Evolutionary conservation across 306 rosid genomes (phyloP), one percentile per base, ranked within the genome.

Genomic region (Dryas alaskensis): DNA sequence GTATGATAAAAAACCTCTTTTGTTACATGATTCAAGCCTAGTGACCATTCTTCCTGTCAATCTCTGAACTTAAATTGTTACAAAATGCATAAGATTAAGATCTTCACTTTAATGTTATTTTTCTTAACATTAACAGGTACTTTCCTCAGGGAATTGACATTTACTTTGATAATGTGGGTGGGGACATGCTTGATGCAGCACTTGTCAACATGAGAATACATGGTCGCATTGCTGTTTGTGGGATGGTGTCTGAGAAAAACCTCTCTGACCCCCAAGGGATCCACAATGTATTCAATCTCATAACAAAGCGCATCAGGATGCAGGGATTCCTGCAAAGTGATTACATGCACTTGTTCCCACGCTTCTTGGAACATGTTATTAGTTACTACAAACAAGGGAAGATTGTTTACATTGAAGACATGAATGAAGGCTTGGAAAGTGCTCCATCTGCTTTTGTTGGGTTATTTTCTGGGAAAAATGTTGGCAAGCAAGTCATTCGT

Each of bases 161-260:
- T 17, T 87, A 87, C 84, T 87, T 84, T 14, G 90, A 87, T 44
- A 87, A 87, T 65, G 86, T 87, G 52, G 90, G 90, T 2, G 88
- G 88, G 14, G 80, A 84, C 52, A 81, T 77, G 81, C 85, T 87
- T 69, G 90, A 87, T 59, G 86, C 88, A 7, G 88, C 82, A 31
- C 77, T 86, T 10, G 72, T 74, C 8, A 86, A 86, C 76, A 86
- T 86, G 88, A 86, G 60, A 55, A 25, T 67, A 40, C 80, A 73
- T 3, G 90, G 90, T 4, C 78, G 90, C 47, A 81, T 86, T 48
- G 81, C 86, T 44, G 70, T 72, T 1, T 86, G 90, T 54, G 90
- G 90, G 54, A 72, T 81, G 87, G 71, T 86, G 52, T 86, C 90
- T 66, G 84, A 83, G 39, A 60, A 63, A 71, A 84, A 73, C 45